Percentiles rank a stretch among this genome's conserved stretches.
Conservation (phyloP, 1,284 basidiomycete genomes). For the Schizopora paradoxa region DNA sequence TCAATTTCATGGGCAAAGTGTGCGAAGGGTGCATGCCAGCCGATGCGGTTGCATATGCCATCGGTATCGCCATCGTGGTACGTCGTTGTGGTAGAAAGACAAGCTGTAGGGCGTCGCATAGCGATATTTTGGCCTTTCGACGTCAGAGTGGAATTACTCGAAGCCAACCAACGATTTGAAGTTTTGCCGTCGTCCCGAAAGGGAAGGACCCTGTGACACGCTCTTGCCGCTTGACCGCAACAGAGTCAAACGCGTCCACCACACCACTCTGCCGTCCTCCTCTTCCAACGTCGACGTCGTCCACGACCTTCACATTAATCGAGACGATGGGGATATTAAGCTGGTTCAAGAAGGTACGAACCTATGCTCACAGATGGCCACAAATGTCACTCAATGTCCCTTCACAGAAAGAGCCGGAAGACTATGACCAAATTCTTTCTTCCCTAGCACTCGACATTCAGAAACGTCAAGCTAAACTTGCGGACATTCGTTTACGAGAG, state of each 20-base stretch:
- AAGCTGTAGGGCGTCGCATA: not conserved
- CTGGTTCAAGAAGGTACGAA: conserved; percentile 17
- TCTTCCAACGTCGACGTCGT: not conserved
- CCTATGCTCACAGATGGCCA: not conserved
- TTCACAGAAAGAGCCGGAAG: conserved; percentile 43
- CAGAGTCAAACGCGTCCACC: not conserved
- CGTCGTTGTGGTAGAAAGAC: conserved; percentile 2
- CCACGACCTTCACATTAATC: not conserved
- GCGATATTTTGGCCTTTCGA: not conserved
- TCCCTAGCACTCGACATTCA: conserved; percentile 62
- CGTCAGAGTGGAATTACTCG: conserved; percentile 3
- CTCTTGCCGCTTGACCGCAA: not conserved
- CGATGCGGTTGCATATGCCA: conserved; percentile 29
- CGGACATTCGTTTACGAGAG: conserved; percentile 85
- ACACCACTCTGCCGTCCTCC: not conserved
- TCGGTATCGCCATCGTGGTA: not conserved
- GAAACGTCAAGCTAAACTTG: conserved; percentile 73
- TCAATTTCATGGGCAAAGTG: conserved; percentile 28
- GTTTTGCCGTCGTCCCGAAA: no score
- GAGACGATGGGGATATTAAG: conserved; percentile 10
- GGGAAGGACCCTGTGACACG: not conserved
- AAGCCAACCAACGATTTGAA: no score
- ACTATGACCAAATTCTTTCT: conserved; percentile 68
- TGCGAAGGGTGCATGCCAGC: conserved; percentile 31
- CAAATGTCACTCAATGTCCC: not conserved